Evolutionary conservation across 495 filamentous ascomycete species (phyloP).

Genomic region (Aspergillus sclerotiicarbonarius): DNA sequence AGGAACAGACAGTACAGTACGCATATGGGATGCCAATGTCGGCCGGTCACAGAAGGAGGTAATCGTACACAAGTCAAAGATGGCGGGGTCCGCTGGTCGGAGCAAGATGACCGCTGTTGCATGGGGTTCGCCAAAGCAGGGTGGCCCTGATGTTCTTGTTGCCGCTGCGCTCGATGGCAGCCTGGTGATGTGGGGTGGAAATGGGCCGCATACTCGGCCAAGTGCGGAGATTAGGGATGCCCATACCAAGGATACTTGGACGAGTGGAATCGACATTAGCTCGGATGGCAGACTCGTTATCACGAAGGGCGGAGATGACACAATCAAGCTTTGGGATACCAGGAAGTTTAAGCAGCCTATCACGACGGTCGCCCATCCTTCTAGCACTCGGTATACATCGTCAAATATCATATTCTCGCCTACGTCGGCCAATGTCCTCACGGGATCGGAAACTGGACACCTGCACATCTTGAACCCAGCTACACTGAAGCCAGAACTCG

Average conservation of each 20-base stretch:
- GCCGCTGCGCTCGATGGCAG: slow-evolving; percentile 88
- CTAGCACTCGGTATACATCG: slow-evolving; percentile 82
- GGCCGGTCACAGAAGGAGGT: slow-evolving; percentile 86
- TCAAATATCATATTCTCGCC: slow-evolving; percentile 89
- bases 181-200: slow-evolving; percentile 86
- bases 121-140: slow-evolving; percentile 79
- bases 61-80: slow-evolving; percentile 89
- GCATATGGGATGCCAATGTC: slow-evolving; percentile 94
- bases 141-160: slow-evolving; percentile 75
- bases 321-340: slow-evolving; percentile 89
- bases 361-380: slow-evolving; percentile 71
- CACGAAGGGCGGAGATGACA: slow-evolving; percentile 87
- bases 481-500: slow-evolving; percentile 77
- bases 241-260: slow-evolving; percentile 84
- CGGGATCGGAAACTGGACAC: slow-evolving; percentile 81
- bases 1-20: slow-evolving; percentile 86
- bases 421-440: slow-evolving; percentile 75
- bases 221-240: slow-evolving; percentile 83
- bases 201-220: slow-evolving; percentile 83
- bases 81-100: slow-evolving; percentile 79
- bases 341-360: slow-evolving; percentile 91
- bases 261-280: slow-evolving; percentile 88
- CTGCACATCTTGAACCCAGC: slow-evolving; percentile 92
- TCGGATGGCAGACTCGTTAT: slow-evolving; percentile 84
- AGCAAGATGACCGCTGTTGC: slow-evolving; percentile 90